These are phyloP conservation scores for Paragyromitra xinjiangensis DNA, from an alignment of 495 filamentous ascomycete genomes.

Conservation along the genomic window DNA sequence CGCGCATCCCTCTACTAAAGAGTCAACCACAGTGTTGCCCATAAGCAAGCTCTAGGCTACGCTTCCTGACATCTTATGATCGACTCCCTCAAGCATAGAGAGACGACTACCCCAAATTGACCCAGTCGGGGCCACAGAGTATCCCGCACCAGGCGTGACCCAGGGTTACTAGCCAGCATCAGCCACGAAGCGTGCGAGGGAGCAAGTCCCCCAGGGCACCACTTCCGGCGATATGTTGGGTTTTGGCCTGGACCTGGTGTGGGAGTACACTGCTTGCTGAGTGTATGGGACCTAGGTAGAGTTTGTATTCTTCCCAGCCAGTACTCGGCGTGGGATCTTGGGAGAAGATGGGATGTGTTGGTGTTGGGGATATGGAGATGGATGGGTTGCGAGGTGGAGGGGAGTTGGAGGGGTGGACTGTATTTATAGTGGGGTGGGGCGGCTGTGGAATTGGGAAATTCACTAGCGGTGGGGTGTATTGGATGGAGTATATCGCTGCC, in stretches of 20 bases:
- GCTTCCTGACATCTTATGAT: neutral
- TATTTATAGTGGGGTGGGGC: no score
- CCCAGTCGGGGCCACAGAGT: neutral
- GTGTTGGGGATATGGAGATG: no score
- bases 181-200: no score
- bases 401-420: no score
- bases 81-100: neutral
- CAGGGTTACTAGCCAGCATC: neutral
- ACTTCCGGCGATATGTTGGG: neutral
- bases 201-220: neutral
- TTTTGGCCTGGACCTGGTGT: neutral
- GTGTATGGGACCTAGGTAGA: slow-evolving; percentile 2
- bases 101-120: slow-evolving; percentile 9
- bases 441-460: no score
- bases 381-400: no score
- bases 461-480: no score
- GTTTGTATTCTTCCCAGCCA: slow-evolving; percentile 9
- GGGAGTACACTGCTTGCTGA: no score
- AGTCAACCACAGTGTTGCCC: neutral
- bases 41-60: slow-evolving; percentile 3
- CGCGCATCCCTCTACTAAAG: slow-evolving; percentile 11
- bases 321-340: neutral
- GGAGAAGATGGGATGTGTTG: neutral
- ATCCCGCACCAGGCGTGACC: neutral
- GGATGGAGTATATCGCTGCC: no score